phyloP scores from a whole-genome alignment of 2,329 filamentous ascomycete species.

The Podosphaera fusca region DNA sequence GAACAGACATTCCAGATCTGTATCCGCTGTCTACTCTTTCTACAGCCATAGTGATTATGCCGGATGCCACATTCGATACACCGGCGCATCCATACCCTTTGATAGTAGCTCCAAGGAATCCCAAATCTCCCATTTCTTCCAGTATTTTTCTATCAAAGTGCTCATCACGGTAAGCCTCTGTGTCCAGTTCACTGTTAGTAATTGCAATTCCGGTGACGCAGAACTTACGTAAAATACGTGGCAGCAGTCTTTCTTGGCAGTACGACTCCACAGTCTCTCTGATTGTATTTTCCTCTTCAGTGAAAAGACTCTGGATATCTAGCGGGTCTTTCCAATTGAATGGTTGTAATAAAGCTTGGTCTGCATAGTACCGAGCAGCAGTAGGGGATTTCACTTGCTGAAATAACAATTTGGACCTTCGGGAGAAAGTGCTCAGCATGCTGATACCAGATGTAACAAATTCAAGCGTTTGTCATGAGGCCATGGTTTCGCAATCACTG shows the following conservation, averaged over 20 bases:
- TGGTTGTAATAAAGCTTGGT: no score
- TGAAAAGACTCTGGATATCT: slow-evolving; percentile 48
- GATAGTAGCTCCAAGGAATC: slow-evolving; percentile 69
- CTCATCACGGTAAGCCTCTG: slow-evolving; percentile 72
- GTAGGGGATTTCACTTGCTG: no score
- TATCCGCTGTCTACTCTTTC: slow-evolving; percentile 84
- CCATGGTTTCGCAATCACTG: no score
- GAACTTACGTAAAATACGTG: slow-evolving; percentile 57
- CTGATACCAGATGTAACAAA: no score
- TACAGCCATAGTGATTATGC: slow-evolving; percentile 71
- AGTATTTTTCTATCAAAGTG: slow-evolving; percentile 69
- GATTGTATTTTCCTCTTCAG: slow-evolving; percentile 78
- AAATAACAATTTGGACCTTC: no score
- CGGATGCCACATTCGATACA: slow-evolving; percentile 69
- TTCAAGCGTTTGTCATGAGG: no score
- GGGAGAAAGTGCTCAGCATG: no score
- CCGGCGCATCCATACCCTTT: slow-evolving; percentile 76
- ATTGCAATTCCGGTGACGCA: not conserved
- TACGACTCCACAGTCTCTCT: slow-evolving; percentile 79
- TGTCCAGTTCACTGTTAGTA: not conserved
- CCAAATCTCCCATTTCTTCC: slow-evolving; percentile 77
- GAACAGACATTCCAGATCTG: slow-evolving; percentile 79
- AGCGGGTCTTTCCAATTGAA: slow-evolving; percentile 93
- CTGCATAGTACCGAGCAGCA: no score
- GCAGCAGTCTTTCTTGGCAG: slow-evolving; percentile 72